Conservation (phyloP, 495 filamentous ascomycete genomes). For the Aspergillus cavernicola region DNA sequence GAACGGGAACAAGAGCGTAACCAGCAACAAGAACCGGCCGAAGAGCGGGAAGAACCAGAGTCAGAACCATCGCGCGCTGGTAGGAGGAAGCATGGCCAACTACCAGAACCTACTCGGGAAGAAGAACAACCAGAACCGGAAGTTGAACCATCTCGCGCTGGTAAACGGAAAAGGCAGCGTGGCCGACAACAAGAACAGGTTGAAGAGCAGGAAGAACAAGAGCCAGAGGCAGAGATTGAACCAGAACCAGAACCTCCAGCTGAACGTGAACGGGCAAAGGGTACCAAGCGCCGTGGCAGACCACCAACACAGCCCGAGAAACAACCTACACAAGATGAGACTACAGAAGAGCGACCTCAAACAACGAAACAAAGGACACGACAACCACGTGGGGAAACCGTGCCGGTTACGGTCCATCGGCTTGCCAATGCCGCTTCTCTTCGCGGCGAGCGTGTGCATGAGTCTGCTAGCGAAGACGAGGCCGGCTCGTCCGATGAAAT, state of each 20-base stretch:
- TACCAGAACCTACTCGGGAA: background rate
- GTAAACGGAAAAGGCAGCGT: background rate
- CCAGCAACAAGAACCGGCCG: background rate
- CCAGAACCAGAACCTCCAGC: constrained; percentile 2
- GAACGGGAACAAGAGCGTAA: background rate
- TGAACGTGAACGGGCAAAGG: constrained; percentile 10
- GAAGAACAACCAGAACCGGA: constrained; percentile 4
- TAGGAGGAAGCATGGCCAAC: background rate
- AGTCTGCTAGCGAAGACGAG: constrained; percentile 27
- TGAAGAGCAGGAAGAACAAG: background rate
- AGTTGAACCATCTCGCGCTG: background rate
- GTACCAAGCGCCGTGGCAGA: constrained; percentile 19
- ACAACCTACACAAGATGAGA: constrained; percentile 13
- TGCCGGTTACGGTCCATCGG: constrained; percentile 44
- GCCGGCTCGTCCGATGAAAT: constrained; percentile 36
- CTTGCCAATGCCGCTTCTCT: constrained; percentile 36
- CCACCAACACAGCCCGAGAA: constrained; percentile 17
- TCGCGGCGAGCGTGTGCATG: constrained; percentile 15
- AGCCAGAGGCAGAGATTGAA: constrained; percentile 11
- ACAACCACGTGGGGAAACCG: constrained; percentile 39
- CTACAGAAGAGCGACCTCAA: constrained; percentile 19
- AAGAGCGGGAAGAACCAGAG: background rate
- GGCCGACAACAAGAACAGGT: background rate
- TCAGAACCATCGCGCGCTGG: background rate
- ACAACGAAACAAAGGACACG: constrained; percentile 22